phyloP scores from a whole-genome alignment of 2,329 filamentous ascomycete genomes.

The Xylaria digitata region DNA sequence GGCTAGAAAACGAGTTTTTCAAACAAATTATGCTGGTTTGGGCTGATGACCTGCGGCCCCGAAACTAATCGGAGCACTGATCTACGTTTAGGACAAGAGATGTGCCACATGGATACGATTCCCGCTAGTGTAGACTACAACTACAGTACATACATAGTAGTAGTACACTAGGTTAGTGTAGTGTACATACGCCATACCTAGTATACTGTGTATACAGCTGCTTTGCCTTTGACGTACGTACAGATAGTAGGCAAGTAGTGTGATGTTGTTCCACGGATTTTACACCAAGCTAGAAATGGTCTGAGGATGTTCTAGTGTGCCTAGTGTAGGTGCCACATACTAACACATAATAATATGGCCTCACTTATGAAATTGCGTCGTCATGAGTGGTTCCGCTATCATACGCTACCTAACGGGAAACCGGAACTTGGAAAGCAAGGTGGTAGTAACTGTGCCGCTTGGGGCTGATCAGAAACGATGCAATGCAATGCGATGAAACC shows the following conservation, averaged over 20 bases:
- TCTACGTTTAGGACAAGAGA: constrained; percentile 36
- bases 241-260: too few species aligned
- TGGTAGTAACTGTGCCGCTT: constrained; percentile 18
- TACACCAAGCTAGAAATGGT: constrained; percentile 27
- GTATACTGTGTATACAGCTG: too few species aligned
- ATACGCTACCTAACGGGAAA: constrained; percentile 4
- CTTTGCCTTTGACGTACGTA: too few species aligned
- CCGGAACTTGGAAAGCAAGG: constrained; percentile 19
- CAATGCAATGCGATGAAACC: constrained; percentile 32
- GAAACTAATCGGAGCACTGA: constrained; percentile 31
- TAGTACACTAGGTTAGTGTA: background rate
- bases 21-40: constrained; percentile 30
- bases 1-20: constrained; percentile 26
- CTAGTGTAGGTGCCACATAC: constrained; percentile 9
- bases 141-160: too few species aligned
- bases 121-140: constrained; percentile 12
- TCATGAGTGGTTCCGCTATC: constrained; percentile 15
- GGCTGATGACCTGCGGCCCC: constrained; percentile 19
- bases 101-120: constrained; percentile 38
- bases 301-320: constrained; percentile 28
- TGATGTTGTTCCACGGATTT: background rate
- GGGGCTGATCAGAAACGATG: constrained; percentile 35
- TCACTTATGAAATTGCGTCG: constrained; percentile 20
- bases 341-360: constrained; percentile 12
- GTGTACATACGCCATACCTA: background rate